Conservation (phyloP, 371 early-diverging fungal genomes). For the Mortierella sp. region DNA sequence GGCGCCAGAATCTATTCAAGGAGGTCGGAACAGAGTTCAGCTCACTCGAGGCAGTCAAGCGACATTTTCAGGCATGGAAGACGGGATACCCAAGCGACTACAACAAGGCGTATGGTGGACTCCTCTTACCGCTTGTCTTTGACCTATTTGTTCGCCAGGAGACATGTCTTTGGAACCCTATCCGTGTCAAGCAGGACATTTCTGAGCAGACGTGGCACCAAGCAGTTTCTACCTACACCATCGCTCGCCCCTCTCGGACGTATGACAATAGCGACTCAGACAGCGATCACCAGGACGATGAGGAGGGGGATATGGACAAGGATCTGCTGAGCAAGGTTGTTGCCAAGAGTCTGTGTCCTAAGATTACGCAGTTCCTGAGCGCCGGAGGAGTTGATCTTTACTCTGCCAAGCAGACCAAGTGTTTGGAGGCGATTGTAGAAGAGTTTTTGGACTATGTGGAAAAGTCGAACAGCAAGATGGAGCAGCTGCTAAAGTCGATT, state of each 20-base stretch:
- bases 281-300: slow-evolving; percentile 54
- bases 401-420: slow-evolving; percentile 39
- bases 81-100: slow-evolving; percentile 73
- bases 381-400: slow-evolving; percentile 48
- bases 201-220: slow-evolving; percentile 51
- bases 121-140: slow-evolving; percentile 78
- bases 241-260: slow-evolving; percentile 26
- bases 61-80: slow-evolving; percentile 77
- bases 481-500: slow-evolving; percentile 33
- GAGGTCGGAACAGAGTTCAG: slow-evolving; percentile 73
- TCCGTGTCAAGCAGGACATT: slow-evolving; percentile 63
- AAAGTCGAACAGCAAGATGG: slow-evolving; percentile 50
- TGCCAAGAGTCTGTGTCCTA: slow-evolving; percentile 57
- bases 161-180: slow-evolving; percentile 72
- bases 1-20: slow-evolving; percentile 37
- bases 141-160: slow-evolving; percentile 79
- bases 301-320: slow-evolving; percentile 68
- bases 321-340: slow-evolving; percentile 71
- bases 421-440: slow-evolving; percentile 40
- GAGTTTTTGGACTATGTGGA: slow-evolving; percentile 56
- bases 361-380: slow-evolving; percentile 35
- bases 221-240: slow-evolving; percentile 32
- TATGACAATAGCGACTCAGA: slow-evolving; percentile 40
- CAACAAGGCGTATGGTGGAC: slow-evolving; percentile 75
- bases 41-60: slow-evolving; percentile 65